A percentile compares a stretch with the other conserved stretches of the same genome.
phyloP scores from a whole-genome alignment of 225 moss, liverwort and hornwort species.

The Marchantia polymorpha region DNA sequence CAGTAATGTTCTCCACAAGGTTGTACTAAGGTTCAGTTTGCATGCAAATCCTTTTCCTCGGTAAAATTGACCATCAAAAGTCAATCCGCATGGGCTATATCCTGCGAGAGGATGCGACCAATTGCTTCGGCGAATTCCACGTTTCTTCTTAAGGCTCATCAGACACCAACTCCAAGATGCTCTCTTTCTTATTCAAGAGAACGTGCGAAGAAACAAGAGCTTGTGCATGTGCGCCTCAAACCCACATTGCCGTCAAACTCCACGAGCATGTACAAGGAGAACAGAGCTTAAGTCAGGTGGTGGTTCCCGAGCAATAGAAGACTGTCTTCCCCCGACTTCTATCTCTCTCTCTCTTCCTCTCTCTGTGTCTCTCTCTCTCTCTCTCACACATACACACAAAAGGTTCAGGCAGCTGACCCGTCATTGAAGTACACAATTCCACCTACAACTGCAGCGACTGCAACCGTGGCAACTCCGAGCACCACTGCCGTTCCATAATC shows the following conservation, averaged over 20 bases:
- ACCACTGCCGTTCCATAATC: conserved; percentile 67
- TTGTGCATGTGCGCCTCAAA: neutral
- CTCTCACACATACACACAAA: neutral
- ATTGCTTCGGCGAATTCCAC: neutral
- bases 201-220: neutral
- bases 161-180: neutral
- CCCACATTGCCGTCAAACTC: neutral
- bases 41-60: neutral
- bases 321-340: neutral
- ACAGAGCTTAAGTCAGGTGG: neutral
- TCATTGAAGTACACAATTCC: conserved; percentile 78
- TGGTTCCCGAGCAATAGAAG: neutral
- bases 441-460: conserved; percentile 75
- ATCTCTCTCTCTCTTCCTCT: neutral
- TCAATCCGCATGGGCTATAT: neutral
- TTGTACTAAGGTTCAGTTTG: neutral
- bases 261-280: neutral
- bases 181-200: neutral
- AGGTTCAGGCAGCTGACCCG: conserved; percentile 46
- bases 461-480: conserved; percentile 73
- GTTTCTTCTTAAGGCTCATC: neutral
- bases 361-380: neutral
- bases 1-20: neutral
- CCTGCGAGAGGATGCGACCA: neutral
- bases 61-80: neutral